Evolutionary conservation across 2,329 filamentous ascomycete genomes (phyloP).

Genomic region (Microsporum canis): DNA sequence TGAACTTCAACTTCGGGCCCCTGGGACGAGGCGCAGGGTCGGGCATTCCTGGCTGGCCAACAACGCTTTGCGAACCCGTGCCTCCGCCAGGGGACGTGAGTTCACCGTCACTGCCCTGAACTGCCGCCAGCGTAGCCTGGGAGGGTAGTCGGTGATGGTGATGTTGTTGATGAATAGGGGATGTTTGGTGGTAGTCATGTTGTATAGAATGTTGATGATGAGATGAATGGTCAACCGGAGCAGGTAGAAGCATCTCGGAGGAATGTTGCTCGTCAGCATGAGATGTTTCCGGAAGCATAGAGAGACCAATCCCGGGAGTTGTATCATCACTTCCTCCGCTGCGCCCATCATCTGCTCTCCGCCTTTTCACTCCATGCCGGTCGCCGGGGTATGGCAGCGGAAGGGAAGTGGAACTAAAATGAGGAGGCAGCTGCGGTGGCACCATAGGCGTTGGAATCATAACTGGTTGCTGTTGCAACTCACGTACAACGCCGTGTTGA

Average conservation of each 20-base stretch:
- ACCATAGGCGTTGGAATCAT: conserved; percentile 19
- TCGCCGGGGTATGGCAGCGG: conserved; percentile 21
- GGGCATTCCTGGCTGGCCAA: conserved; percentile 81
- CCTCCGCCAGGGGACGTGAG: conserved; percentile 32
- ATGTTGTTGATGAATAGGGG: conserved; percentile 47
- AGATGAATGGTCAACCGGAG: conserved; percentile 23
- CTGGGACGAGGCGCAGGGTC: conserved; percentile 66
- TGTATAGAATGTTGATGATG: conserved; percentile 21
- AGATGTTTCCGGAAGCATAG: conserved; percentile 24
- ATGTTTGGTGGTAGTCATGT: conserved; percentile 30
- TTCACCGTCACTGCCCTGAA: conserved; percentile 50
- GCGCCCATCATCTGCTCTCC: conserved; percentile 23
- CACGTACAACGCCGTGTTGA: conserved; percentile 22
- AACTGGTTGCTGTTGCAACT: conserved; percentile 22
- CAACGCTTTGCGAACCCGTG: conserved; percentile 66
- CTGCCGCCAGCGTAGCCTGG: conserved; percentile 55
- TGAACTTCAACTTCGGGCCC: conserved; percentile 88
- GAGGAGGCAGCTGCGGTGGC: conserved; percentile 25
- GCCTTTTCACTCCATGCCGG: conserved; percentile 27
- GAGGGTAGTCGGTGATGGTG: conserved; percentile 74
- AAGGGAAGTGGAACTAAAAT: conserved; percentile 25
- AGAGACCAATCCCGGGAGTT: conserved; percentile 23
- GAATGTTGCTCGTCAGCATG: conserved; percentile 24
- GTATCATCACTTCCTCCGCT: conserved; percentile 19
- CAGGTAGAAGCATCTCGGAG: conserved; percentile 27